Percentiles rank a stretch among this genome's conserved stretches.
phyloP scores from a whole-genome alignment of 2,329 filamentous ascomycete species.

The Spiromastix sp. region DNA sequence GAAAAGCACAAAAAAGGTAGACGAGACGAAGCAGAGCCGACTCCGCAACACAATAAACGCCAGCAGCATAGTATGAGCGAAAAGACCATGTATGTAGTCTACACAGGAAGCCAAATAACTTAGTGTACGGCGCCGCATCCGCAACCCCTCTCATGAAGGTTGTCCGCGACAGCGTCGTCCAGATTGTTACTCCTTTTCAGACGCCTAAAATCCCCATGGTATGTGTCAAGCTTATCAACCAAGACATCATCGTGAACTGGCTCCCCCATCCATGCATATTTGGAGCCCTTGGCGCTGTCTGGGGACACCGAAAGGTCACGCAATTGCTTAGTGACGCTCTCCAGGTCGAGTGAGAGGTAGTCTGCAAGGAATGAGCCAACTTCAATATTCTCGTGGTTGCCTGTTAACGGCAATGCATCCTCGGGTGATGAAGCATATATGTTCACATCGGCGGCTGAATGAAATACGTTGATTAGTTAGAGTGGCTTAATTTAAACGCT shows the following conservation, averaged over 20 bases:
- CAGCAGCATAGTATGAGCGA: no score
- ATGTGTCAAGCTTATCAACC: slow-evolving; percentile 31
- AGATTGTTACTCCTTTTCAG: slow-evolving; percentile 17
- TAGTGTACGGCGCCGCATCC: slow-evolving; percentile 20
- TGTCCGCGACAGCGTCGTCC: slow-evolving; percentile 12
- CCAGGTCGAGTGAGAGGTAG: slow-evolving; percentile 72
- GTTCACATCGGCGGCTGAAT: slow-evolving; percentile 77
- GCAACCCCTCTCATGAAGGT: slow-evolving; percentile 15
- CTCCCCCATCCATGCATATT: slow-evolving; percentile 32
- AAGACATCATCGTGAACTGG: slow-evolving; percentile 26
- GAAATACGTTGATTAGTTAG: neutral
- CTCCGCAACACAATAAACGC: no score
- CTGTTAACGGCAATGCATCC: slow-evolving; percentile 53
- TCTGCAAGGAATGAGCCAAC: slow-evolving; percentile 70
- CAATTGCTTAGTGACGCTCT: slow-evolving; percentile 67
- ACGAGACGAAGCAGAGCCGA: no score
- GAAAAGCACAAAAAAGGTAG: no score
- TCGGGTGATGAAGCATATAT: slow-evolving; percentile 73
- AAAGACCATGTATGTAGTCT: no score
- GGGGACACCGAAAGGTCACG: slow-evolving; percentile 22
- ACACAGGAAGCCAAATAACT: no score
- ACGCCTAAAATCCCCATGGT: slow-evolving; percentile 34
- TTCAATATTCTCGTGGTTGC: slow-evolving; percentile 93
- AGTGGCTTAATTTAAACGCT: neutral
- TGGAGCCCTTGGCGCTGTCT: slow-evolving; percentile 4